These are phyloP conservation scores for Microcos paniculata DNA, from an alignment of 345 rosid genomes.

Conservation along the genomic window DNA sequence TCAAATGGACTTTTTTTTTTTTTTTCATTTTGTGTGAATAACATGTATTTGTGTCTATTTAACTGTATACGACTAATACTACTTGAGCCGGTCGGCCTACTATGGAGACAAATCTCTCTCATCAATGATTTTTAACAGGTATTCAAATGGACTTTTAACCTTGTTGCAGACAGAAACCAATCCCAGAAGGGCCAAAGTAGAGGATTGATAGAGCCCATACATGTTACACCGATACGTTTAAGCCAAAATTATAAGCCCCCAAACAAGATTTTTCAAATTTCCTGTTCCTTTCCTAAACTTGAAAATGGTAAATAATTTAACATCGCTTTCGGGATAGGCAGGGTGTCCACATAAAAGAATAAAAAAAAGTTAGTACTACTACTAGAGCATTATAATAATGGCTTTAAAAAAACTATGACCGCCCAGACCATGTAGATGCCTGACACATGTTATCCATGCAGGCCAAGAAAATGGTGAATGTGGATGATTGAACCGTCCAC, in stretches of 20 bases:
- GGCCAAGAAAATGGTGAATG: neutral
- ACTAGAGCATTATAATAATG: neutral
- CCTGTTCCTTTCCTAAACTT: neutral
- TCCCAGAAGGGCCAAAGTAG: neutral
- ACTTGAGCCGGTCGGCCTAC: too few species aligned
- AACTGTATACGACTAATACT: too few species aligned
- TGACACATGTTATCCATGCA: constrained; percentile 14
- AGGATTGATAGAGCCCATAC: neutral
- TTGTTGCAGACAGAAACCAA: too few species aligned
- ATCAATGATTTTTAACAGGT: too few species aligned
- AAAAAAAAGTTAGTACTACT: neutral
- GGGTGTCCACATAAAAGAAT: neutral
- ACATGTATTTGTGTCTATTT: too few species aligned
- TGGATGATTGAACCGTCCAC: constrained; percentile 8
- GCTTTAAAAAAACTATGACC: neutral
- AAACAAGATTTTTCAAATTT: neutral
- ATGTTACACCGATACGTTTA: neutral
- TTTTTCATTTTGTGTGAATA: too few species aligned
- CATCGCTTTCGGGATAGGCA: neutral
- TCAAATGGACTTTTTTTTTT: too few species aligned
- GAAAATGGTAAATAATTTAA: neutral
- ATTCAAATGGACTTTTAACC: too few species aligned
- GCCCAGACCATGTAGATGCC: neutral
- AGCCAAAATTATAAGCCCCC: neutral
- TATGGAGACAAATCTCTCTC: too few species aligned